These are phyloP conservation scores for Didymella pinodella DNA, from an alignment of 2,329 filamentous ascomycete genomes.

Conservation along the genomic window DNA sequence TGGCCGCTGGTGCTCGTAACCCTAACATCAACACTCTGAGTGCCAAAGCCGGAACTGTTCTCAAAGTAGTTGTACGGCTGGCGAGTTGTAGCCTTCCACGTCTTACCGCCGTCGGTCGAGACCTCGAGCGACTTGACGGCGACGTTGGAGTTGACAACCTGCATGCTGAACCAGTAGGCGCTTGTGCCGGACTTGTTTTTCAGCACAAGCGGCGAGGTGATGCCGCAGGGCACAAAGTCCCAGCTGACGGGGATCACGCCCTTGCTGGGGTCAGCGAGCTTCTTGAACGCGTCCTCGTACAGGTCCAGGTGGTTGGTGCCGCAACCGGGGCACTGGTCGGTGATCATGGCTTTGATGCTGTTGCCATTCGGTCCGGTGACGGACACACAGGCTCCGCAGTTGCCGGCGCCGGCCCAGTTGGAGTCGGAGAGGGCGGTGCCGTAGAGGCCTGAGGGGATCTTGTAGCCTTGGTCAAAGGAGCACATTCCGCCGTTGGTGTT, in stretches of 20 bases:
- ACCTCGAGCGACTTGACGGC: slow-evolving; percentile 66
- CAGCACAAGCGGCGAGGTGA: slow-evolving; percentile 59
- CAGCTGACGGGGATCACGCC: slow-evolving; percentile 62
- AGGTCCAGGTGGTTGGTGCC: slow-evolving; percentile 64
- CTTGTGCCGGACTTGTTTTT: slow-evolving; percentile 64
- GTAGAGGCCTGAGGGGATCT: slow-evolving; percentile 64
- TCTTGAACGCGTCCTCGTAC: slow-evolving; percentile 60
- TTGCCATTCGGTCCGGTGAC: slow-evolving; percentile 67
- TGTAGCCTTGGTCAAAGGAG: slow-evolving; percentile 58
- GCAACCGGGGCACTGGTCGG: slow-evolving; percentile 66
- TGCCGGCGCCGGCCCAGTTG: slow-evolving; percentile 63
- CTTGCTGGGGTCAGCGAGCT: slow-evolving; percentile 54
- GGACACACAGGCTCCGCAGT: slow-evolving; percentile 69
- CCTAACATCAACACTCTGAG: slow-evolving; percentile 62
- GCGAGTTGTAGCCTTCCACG: slow-evolving; percentile 65
- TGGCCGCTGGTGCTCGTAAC: slow-evolving; percentile 64
- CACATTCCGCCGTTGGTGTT: slow-evolving; percentile 66
- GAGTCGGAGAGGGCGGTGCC: slow-evolving; percentile 69
- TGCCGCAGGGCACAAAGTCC: slow-evolving; percentile 61
- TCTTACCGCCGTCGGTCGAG: slow-evolving; percentile 65
- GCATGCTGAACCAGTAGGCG: slow-evolving; percentile 66
- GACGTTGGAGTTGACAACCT: slow-evolving; percentile 70
- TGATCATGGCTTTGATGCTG: slow-evolving; percentile 70
- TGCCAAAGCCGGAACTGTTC: slow-evolving; percentile 64
- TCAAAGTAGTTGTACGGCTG: slow-evolving; percentile 67